These are phyloP conservation scores for Microbotryum violaceum DNA, from an alignment of 1,284 basidiomycete species.

Conservation along the genomic window DNA sequence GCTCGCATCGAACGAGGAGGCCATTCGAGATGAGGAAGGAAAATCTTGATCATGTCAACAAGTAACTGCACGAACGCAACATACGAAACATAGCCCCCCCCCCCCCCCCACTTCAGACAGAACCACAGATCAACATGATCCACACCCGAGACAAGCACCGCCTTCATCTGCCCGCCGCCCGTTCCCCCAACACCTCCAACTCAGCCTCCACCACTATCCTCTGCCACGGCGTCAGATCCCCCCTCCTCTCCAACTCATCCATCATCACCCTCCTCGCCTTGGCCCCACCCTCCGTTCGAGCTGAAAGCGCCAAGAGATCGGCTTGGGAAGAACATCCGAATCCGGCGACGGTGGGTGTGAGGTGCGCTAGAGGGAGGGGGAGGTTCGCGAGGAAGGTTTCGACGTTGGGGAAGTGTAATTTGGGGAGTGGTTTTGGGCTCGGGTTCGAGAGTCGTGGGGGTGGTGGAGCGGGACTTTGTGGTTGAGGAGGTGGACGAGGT, in stretches of 20 bases:
- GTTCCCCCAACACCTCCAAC: conserved; percentile 5
- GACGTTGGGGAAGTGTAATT: conserved; percentile 3
- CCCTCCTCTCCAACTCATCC: conserved; percentile 1
- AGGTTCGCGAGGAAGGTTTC: conserved; percentile 15
- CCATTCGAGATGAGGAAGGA: too few relatives aligned
- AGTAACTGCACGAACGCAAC: too few relatives aligned
- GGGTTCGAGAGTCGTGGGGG: background rate
- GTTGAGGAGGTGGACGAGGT: background rate
- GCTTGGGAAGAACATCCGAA: conserved; percentile 9
- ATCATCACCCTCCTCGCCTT: conserved; percentile 6
- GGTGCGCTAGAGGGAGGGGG: conserved; percentile 20
- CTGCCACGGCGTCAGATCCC: conserved; percentile 10
- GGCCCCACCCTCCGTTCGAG: background rate
- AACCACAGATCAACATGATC: too few relatives aligned
- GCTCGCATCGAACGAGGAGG: too few relatives aligned
- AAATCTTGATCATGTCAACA: too few relatives aligned
- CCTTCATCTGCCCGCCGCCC: background rate
- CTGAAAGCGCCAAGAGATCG: conserved; percentile 14
- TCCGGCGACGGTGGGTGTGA: conserved; percentile 6
- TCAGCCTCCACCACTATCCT: conserved; percentile 8
- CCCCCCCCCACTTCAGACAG: too few relatives aligned
- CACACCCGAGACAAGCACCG: too few relatives aligned
- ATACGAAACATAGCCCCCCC: too few relatives aligned
- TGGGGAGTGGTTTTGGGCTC: background rate
- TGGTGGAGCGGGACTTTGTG: background rate